These are phyloP conservation scores for Canna indica DNA, from an alignment of 176 grass and related monocot genomes.

Conservation along the genomic window DNA sequence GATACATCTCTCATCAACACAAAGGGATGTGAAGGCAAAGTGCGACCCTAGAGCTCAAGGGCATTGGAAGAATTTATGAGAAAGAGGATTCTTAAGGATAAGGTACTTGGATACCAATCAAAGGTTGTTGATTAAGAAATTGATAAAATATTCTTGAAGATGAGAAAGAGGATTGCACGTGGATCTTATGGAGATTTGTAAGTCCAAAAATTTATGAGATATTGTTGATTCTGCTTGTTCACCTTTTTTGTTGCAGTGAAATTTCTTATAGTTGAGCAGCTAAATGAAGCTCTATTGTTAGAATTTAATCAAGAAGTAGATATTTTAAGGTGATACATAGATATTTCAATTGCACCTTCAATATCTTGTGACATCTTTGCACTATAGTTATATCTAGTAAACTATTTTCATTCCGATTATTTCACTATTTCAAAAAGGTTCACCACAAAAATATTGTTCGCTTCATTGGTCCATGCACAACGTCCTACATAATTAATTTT, in stretches of 20 bases:
- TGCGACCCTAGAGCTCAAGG: no score
- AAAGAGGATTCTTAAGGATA: no score
- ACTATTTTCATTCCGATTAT: no score
- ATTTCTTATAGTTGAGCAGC: conserved; percentile 52
- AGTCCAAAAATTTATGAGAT: conserved; percentile 7
- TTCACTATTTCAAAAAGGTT: conserved; percentile 54
- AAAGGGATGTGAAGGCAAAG: no score
- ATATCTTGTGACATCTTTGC: conserved; percentile 6
- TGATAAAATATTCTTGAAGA: conserved; percentile 55
- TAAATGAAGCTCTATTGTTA: conserved; percentile 54
- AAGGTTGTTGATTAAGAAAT: conserved; percentile 60
- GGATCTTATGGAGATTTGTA: conserved; percentile 95
- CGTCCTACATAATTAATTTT: conserved; percentile 50
- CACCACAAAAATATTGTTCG: conserved; percentile 70
- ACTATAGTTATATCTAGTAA: background rate
- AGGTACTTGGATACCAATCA: conserved; percentile 40
- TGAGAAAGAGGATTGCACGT: conserved; percentile 64
- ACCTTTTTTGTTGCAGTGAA: conserved; percentile 62
- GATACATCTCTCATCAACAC: no score
- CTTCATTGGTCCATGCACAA: conserved; percentile 72
- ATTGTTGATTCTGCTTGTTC: no score
- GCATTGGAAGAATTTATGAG: no score
- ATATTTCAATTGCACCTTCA: background rate
- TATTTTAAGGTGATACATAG: conserved; percentile 47
- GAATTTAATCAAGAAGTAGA: conserved; percentile 95